Percentiles rank a stretch among this genome's conserved stretches.
These are phyloP conservation scores for Alternaria arbusti DNA, from an alignment of 2,329 filamentous ascomycete species.

Conservation along the genomic window DNA sequence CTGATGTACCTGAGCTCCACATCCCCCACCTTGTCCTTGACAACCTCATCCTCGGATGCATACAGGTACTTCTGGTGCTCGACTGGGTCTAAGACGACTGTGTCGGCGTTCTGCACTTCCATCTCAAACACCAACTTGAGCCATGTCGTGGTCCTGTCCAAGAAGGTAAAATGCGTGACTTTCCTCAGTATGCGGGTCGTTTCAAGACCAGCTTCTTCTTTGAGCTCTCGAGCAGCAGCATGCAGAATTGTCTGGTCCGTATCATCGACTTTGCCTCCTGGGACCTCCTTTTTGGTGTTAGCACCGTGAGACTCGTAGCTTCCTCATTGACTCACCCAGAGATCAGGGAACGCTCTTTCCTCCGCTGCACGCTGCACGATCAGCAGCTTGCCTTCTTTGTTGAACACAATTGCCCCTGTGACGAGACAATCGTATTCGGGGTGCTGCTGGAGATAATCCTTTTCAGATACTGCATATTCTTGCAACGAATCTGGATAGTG, in stretches of 20 bases:
- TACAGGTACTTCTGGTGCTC: constrained; percentile 53
- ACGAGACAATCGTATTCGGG: constrained; percentile 35
- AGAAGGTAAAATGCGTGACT: constrained; percentile 47
- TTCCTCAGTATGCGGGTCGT: constrained; percentile 53
- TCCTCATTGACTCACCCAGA: constrained; percentile 34
- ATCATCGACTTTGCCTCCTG: constrained; percentile 58
- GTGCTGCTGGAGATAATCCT: constrained; percentile 36
- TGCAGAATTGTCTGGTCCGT: constrained; percentile 57
- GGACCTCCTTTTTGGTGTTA: constrained; percentile 53
- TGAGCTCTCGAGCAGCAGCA: constrained; percentile 57
- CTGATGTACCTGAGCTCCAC: constrained; percentile 41
- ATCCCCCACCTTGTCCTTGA: constrained; percentile 33
- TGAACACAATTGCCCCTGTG: constrained; percentile 42
- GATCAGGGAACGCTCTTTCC: constrained; percentile 43
- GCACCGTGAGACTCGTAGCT: background rate
- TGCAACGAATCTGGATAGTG: constrained; percentile 31
- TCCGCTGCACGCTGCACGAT: constrained; percentile 46
- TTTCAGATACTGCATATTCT: constrained; percentile 37
- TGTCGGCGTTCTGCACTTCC: constrained; percentile 35
- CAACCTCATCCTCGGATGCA: constrained; percentile 50
- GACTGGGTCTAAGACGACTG: constrained; percentile 44
- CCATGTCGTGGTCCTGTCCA: constrained; percentile 33
- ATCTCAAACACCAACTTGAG: constrained; percentile 47
- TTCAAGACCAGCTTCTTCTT: constrained; percentile 59
- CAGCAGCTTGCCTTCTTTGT: constrained; percentile 39